These are phyloP conservation scores for Teunomyces cretensis DNA, from an alignment of 805 yeast genomes.

Conservation along the genomic window DNA sequence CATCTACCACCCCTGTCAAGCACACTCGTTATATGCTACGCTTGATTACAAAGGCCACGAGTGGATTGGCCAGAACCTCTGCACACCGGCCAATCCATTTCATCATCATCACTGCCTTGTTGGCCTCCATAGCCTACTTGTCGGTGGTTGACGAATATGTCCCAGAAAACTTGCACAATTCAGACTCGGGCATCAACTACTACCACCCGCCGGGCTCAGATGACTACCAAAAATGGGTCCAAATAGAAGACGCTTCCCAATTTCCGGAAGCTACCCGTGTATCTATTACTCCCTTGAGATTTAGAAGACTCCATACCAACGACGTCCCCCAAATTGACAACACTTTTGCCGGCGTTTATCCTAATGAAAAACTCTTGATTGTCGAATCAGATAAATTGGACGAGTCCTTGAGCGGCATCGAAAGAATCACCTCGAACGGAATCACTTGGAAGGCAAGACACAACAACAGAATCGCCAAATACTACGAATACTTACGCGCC, in stretches of 20 bases:
- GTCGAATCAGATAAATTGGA: conserved; percentile 29
- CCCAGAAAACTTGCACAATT: conserved; percentile 36
- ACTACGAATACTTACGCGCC: conserved; percentile 50
- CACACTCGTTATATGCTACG: conserved; percentile 24
- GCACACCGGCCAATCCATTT: conserved; percentile 88
- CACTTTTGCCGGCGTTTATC: conserved; percentile 39
- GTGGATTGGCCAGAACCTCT: conserved; percentile 53
- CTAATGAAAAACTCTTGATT: conserved; percentile 44
- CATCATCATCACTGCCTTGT: conserved; percentile 64
- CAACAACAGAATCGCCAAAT: conserved; percentile 53
- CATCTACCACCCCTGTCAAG: not conserved
- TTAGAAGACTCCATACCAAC: conserved; percentile 45
- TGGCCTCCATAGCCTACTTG: conserved; percentile 80
- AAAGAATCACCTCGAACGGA: conserved; percentile 37
- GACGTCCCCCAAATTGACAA: conserved; percentile 42
- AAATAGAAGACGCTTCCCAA: conserved; percentile 41
- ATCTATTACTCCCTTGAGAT: conserved; percentile 56
- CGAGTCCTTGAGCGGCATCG: conserved; percentile 21
- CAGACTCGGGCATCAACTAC: conserved; percentile 26
- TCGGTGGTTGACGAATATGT: conserved; percentile 69
- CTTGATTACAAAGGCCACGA: conserved; percentile 29
- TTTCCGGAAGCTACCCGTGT: conserved; percentile 46
- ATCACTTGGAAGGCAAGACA: conserved; percentile 62
- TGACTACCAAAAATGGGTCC: conserved; percentile 47
- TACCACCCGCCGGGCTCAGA: conserved; percentile 38